A percentile compares a stretch with the other conserved stretches of the same genome.
Evolutionary conservation across 2,329 filamentous ascomycete species (phyloP).

Genomic region (Xylaria sp.): DNA sequence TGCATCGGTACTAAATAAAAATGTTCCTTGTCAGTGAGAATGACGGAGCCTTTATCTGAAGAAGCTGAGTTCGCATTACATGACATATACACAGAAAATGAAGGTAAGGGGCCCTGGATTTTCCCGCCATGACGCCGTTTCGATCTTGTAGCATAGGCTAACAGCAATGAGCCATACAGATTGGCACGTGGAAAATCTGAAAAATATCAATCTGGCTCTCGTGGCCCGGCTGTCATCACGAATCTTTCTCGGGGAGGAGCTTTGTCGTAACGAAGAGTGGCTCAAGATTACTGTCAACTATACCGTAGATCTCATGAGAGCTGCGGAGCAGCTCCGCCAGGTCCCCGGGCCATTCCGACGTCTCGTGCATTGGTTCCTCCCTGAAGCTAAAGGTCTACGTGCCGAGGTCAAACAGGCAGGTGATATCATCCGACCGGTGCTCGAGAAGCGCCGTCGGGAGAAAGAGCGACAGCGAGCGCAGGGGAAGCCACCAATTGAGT

Average conservation of each 20-base stretch:
- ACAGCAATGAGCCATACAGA: not conserved
- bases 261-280: conserved; percentile 4
- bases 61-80: conserved; percentile 7
- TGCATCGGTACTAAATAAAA: not conserved
- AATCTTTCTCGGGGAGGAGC: not conserved
- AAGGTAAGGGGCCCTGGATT: not conserved
- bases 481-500: not conserved
- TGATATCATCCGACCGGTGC: not conserved
- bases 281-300: conserved; percentile 7
- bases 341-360: not conserved
- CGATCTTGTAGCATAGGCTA: not conserved
- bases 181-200: conserved; percentile 1
- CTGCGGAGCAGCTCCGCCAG: not conserved
- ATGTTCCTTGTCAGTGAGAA: not conserved
- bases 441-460: conserved; percentile 1
- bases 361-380: not conserved
- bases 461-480: not conserved
- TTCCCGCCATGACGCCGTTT: not conserved
- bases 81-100: not conserved
- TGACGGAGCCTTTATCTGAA: conserved; percentile 6
- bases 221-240: conserved; percentile 1
- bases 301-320: conserved; percentile 1
- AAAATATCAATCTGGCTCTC: conserved; percentile 1
- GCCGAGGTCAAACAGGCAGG: conserved; percentile 1
- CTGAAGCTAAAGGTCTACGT: not conserved